Base-by-base conservation (phyloP, 1,284 basidiomycete genomes). In the Irpex lacteus region DNA sequence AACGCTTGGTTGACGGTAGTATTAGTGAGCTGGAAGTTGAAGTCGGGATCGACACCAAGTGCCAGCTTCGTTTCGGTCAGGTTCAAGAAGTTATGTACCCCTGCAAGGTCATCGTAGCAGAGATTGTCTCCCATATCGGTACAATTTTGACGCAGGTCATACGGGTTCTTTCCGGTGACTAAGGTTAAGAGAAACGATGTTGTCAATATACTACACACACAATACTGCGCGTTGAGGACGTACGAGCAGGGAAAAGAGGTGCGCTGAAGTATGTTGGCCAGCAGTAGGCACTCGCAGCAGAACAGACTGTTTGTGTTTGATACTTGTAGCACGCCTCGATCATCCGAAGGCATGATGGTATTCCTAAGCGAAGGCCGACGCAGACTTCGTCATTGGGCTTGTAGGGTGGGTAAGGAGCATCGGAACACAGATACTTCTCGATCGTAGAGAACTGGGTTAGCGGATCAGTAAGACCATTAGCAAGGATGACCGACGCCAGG, bases 381-480 rank as follows among this genome's bases (percentile, higher is more conserved):
- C 94, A 95, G 68, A 90, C 79, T 1, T 86, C 80, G 59, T 89
- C 87, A 8, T 88, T 70, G 13, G 89, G 87, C 65, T 91, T 82
- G 63, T 86, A 93, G 26, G 94, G 81, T 0, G 89, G 85, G 75
- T 89, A 94, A 2, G 90, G 90, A 11, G 63, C 63, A 21, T 56
- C 91, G 6, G 89, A 83, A 71, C 94, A 96, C 18, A 87, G 87
- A 71, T 90, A 97, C 69, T 96, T 94, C 0, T 91, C 88, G 13
- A 96, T 81, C 32, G 87, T 84, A 15, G 82, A 89, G 77, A 90
- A 85, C 70, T 95, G 94, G 60, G 86, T 76, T 66, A 84, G 84
- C n/a, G 93, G 91, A 70, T 96, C 90, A 1, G 94, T 96, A 55
- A 90, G 77, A 11, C 92, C 94, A 70, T 94, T 96, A 5, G 89